Percentiles rank a stretch among this genome's conserved stretches.
phyloP scores from a whole-genome alignment of 2,329 filamentous ascomycete genomes.

The Coleophoma cylindrospora region DNA sequence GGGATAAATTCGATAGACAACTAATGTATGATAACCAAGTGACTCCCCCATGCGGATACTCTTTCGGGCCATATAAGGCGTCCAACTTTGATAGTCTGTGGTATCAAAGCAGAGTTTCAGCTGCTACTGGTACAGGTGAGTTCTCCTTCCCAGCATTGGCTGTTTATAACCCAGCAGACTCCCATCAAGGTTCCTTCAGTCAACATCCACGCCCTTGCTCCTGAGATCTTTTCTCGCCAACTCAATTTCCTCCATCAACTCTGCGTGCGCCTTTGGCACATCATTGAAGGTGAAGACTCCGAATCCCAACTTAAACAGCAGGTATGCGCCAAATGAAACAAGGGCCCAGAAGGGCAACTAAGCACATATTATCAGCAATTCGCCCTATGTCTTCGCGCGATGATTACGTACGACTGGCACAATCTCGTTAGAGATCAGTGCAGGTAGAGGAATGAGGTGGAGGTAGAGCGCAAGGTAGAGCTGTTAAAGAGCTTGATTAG shows the following conservation, averaged over 20 bases:
- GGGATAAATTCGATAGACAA: slow-evolving; percentile 1
- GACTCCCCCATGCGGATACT: too few relatives aligned
- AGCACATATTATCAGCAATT: slow-evolving; percentile 1
- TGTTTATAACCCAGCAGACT: background rate
- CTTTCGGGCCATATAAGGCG: too few relatives aligned
- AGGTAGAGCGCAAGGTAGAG: slow-evolving; percentile 86
- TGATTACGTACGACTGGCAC: slow-evolving; percentile 73
- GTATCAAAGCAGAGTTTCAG: too few relatives aligned
- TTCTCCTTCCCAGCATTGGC: background rate
- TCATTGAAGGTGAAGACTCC: slow-evolving; percentile 97
- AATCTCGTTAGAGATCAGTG: slow-evolving; percentile 74
- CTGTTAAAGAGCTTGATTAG: slow-evolving; percentile 39
- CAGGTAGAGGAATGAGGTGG: slow-evolving; percentile 74
- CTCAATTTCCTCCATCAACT: slow-evolving; percentile 82
- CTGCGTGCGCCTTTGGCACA: slow-evolving; percentile 82
- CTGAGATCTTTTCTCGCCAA: slow-evolving; percentile 69
- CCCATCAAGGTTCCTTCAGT: slow-evolving; percentile 13
- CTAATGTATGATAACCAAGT: too few relatives aligned
- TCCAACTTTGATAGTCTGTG: too few relatives aligned
- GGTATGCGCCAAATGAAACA: slow-evolving; percentile 85
- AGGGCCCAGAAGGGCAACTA: slow-evolving; percentile 92
- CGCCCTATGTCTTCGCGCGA: slow-evolving; percentile 3
- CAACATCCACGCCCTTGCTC: slow-evolving; percentile 62
- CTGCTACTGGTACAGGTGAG: background rate
- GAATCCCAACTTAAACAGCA: slow-evolving; percentile 86